phyloP scores from a whole-genome alignment of 2,329 filamentous ascomycete species.

The Botrytis fragariae region DNA sequence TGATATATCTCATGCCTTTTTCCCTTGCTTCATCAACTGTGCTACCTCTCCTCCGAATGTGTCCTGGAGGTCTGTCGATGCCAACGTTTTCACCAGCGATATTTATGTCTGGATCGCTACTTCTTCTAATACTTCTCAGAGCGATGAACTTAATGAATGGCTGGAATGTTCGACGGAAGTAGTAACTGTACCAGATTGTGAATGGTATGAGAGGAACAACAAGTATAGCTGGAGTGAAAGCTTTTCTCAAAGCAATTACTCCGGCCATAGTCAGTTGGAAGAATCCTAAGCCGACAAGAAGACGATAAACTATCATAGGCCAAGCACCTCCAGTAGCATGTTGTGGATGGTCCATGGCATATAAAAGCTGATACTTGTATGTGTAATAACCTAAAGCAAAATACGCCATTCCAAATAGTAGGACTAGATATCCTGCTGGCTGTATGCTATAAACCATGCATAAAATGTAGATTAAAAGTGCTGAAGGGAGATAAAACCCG shows the following conservation, averaged over 20 bases:
- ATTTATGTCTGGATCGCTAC: constrained; percentile 49
- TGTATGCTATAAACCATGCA: constrained; percentile 93
- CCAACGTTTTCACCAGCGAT: constrained; percentile 44
- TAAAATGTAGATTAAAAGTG: constrained; percentile 89
- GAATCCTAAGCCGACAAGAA: constrained; percentile 80
- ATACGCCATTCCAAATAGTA: constrained; percentile 79
- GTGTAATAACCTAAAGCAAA: constrained; percentile 82
- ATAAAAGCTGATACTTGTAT: constrained; percentile 96
- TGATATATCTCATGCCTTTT: constrained; percentile 68
- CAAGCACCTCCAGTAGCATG: constrained; percentile 91
- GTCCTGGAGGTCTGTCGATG: constrained; percentile 30
- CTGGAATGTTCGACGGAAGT: constrained; percentile 77
- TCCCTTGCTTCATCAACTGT: constrained; percentile 73
- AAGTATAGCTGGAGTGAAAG: constrained; percentile 69
- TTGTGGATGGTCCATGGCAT: constrained; percentile 96
- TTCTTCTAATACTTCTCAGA: constrained; percentile 73
- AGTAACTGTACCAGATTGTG: constrained; percentile 87
- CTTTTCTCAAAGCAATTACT: constrained; percentile 71
- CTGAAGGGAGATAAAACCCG: constrained; percentile 91
- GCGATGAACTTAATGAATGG: constrained; percentile 92
- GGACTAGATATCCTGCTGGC: constrained; percentile 73
- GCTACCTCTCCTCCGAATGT: constrained; percentile 41
- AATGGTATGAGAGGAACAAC: constrained; percentile 73
- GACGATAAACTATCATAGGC: constrained; percentile 93
- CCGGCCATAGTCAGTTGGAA: constrained; percentile 92